Evolutionary conservation across 495 filamentous ascomycete genomes (phyloP).

Genomic region (Podospora australis): DNA sequence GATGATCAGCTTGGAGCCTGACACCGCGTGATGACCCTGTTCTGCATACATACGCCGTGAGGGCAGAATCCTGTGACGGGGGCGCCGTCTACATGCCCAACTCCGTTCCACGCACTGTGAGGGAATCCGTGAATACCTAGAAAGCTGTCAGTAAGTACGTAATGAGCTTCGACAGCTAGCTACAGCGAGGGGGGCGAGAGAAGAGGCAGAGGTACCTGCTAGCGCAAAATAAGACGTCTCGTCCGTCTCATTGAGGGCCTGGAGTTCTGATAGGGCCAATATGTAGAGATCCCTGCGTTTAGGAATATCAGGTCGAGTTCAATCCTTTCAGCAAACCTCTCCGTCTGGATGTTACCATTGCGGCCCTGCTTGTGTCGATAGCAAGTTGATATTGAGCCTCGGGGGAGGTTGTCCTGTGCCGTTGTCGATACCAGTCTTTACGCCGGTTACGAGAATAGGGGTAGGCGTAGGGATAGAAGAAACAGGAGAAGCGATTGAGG

Average conservation of each 20-base stretch:
- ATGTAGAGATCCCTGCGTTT: constrained; percentile 40
- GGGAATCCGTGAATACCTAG: constrained; percentile 49
- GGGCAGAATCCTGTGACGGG: constrained; percentile 41
- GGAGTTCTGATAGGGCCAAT: constrained; percentile 35
- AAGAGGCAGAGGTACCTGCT: constrained; percentile 30
- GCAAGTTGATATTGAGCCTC: constrained; percentile 33
- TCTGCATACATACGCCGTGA: constrained; percentile 33
- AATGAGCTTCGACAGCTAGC: constrained; percentile 1
- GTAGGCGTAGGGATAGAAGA: background rate
- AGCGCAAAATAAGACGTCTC: constrained; percentile 43
- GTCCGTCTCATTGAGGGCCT: constrained; percentile 33
- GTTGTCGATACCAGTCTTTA: constrained; percentile 30
- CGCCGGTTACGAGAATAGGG: constrained; percentile 29
- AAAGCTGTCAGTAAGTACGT: constrained; percentile 4
- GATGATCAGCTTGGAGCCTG: constrained; percentile 6
- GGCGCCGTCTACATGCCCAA: constrained; percentile 28
- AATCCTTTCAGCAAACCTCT: background rate
- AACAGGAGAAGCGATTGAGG: too few relatives aligned
- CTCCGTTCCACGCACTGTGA: constrained; percentile 41
- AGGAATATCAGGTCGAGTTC: constrained; percentile 9
- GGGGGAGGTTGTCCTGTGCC: constrained; percentile 28
- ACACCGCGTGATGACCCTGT: constrained; percentile 6
- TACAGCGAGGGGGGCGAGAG: background rate
- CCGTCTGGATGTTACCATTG: constrained; percentile 27
- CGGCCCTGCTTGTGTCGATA: constrained; percentile 31